Base-by-base conservation (phyloP, 495 filamentous ascomycete genomes). In the Copromyces sp. region DNA sequence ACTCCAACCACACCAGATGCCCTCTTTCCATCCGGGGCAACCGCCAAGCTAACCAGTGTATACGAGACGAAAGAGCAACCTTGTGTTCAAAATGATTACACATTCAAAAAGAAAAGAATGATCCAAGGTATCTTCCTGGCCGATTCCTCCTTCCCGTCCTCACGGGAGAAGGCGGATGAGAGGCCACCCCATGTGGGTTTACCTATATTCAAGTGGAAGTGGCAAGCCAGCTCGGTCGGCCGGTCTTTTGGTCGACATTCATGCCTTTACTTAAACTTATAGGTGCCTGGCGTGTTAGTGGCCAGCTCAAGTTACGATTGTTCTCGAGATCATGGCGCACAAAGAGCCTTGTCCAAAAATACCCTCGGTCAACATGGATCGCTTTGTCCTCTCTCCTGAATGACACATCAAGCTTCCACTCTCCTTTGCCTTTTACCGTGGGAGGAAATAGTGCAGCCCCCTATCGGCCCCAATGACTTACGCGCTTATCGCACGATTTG, bases 91-190 rank as follows among this genome's bases (percentile, higher is more conserved):
- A 20, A 45, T 45, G 9, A n/a, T 47, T 47, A 47, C 44, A 20
- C n/a, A 47, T 47, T 47, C 38, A 24, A 65, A 29, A 41, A 41
- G 65, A 39, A 8, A 73, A 75, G 71, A 75, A 74, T 70, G 73
- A 71, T 74, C 69, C 68, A 59, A 20, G 41, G 41, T 75, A 17
- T 68, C 71, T 47, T 68, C 71, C 16, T 45, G 8, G 17, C 42
- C 44, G 8, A 47, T 47, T 59, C 47, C 9, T 59, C 47, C 11
- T 59, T 29, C 47, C 47, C 47, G 47, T 29, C 20, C 47, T 59
- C 47, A 59, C 20, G 11, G 11, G 11, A 59, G 47, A 9, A 59
- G 9, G 44, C 4, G 20, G 47, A 53, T 20, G 44, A 53, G 42
- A 44, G 42, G 7, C 45, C 20, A 59, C 11, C 20, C 20, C 9